Evolutionary conservation across 805 yeast genomes (phyloP), one percentile per base, ranked within the genome.

Genomic region (Yarrowia keelungensis): DNA sequence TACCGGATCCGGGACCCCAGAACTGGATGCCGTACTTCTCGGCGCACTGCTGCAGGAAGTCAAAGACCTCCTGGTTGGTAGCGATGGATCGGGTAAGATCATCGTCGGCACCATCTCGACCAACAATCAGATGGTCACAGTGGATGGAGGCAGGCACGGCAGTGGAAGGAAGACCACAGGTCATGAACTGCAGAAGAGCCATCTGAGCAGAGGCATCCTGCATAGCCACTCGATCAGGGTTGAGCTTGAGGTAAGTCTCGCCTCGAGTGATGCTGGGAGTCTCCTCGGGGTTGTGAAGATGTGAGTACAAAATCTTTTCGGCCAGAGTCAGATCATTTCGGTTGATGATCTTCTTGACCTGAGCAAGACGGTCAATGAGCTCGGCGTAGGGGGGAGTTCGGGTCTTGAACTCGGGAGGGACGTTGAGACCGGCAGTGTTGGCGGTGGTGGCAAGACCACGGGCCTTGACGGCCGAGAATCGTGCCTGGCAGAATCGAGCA

Each of bases 161-260:
- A 19, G 97, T 94, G 45, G 86, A 79, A 64, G 89, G 83, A 86
- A 94, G 86, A 45, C 97, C 97, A 72, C 97, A 94, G 67, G 98
- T 92, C 97, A 95, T 95, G 82, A 95, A 95, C 81, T 95, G 99
- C 74, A 95, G 83, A 73, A 95, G 83, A n/a, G 99, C 99, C 91
- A 94, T 95, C 81, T 95, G 99, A 19, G 99, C 99, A 41, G 97
- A 91, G n/a, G 99, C 99, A 84, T 95, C 99, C 83, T 95, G 99
- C 97, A 96, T 94, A 36, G 99, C 99, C 59, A 95, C 98, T 79
- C 99, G 87, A 78, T 95, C 99, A 32, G 99, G 99, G 78, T 90
- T 87, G 75, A 95, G 85, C 83, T 95, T 95, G 79, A 95, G 85
- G 81, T 95, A 95, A 67, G 93, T 87, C 62, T 88, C 83, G 73